Evolutionary conservation across 495 filamentous ascomycete genomes (phyloP).

Genomic region (Venustampulla echinocandica): DNA sequence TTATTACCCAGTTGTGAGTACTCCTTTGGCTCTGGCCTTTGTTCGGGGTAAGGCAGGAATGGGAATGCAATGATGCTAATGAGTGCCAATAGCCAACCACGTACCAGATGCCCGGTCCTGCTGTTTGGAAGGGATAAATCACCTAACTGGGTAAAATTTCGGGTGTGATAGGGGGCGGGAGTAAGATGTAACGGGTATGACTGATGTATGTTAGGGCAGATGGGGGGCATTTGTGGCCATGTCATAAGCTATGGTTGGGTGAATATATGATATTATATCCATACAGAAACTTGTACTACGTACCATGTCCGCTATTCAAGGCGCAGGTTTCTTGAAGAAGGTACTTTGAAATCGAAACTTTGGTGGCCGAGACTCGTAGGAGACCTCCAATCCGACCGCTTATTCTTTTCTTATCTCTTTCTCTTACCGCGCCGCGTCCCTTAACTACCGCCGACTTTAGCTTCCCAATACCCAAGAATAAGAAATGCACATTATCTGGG

Average conservation of each 20-base stretch:
- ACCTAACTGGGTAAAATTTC: too few relatives aligned
- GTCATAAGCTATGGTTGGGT: neutral
- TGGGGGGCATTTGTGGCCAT: neutral
- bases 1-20: constrained; percentile 14
- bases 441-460: too few relatives aligned
- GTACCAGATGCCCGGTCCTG: neutral
- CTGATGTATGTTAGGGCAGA: neutral
- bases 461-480: too few relatives aligned
- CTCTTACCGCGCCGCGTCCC: too few relatives aligned
- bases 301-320: too few relatives aligned
- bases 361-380: too few relatives aligned
- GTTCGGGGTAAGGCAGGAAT: neutral
- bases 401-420: too few relatives aligned
- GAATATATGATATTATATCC: neutral
- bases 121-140: constrained; percentile 2
- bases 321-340: too few relatives aligned
- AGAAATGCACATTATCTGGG: too few relatives aligned
- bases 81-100: neutral
- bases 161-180: neutral
- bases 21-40: neutral
- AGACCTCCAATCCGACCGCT: too few relatives aligned
- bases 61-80: neutral
- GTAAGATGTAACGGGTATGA: neutral
- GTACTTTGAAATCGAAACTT: too few relatives aligned
- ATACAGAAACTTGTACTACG: neutral